Percentiles rank a stretch among this genome's conserved stretches.
Conservation (phyloP, 2,329 filamentous ascomycete species). For the Basipetospora chlamydospora region DNA sequence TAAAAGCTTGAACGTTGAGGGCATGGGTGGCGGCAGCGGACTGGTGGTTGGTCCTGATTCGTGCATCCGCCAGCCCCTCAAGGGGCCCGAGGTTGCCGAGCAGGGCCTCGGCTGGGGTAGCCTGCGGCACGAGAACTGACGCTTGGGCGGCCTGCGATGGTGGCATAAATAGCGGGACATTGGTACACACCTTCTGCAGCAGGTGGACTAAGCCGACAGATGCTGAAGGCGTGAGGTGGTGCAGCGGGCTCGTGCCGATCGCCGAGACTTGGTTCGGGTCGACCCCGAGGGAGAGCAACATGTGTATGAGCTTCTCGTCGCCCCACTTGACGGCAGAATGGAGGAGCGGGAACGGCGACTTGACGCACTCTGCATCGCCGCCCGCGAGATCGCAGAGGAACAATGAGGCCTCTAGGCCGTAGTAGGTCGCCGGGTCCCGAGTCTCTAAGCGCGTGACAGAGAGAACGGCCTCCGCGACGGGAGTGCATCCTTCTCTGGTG, state of each 20-base stretch:
- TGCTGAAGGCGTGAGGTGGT: conserved; percentile 7
- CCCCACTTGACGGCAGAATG: conserved; percentile 6
- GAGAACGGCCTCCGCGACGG: conserved; percentile 16
- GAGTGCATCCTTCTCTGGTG: conserved; percentile 13
- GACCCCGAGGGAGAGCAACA: conserved; percentile 2
- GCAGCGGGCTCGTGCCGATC: conserved; percentile 4
- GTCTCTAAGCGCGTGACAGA: neutral
- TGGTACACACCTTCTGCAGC: conserved; percentile 3
- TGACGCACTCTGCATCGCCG: neutral
- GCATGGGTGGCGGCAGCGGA: too few relatives aligned
- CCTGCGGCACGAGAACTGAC: neutral
- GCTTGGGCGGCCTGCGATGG: too few relatives aligned
- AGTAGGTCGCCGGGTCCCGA: neutral
- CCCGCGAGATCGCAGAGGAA: conserved; percentile 2
- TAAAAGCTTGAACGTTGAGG: neutral
- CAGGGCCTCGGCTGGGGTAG: neutral
- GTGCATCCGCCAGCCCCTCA: too few relatives aligned
- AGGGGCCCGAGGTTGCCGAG: too few relatives aligned
- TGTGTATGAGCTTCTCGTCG: conserved; percentile 3
- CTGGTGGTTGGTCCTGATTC: too few relatives aligned
- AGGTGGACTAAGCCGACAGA: neutral
- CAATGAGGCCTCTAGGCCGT: neutral
- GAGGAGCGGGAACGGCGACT: conserved; percentile 2
- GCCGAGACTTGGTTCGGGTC: conserved; percentile 1
- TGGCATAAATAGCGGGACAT: too few relatives aligned